A percentile compares a stretch with the other conserved stretches of the same genome.
These are phyloP conservation scores for Exophiala aquamarina DNA, from an alignment of 2,329 filamentous ascomycete genomes.

Conservation along the genomic window DNA sequence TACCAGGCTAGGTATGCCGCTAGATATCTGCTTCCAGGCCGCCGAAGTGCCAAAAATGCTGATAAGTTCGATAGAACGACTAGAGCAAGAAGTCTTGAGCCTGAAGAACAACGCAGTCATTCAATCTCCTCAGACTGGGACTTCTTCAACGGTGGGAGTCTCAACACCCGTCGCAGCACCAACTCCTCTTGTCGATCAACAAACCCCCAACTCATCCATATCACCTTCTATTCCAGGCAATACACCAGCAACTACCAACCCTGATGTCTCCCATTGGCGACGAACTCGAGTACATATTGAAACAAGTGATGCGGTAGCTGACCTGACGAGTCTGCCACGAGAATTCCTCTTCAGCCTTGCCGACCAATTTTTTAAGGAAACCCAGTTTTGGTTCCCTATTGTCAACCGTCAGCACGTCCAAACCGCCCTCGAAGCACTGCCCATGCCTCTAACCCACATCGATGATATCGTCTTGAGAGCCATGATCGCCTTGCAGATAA, in stretches of 20 bases:
- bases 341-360: conserved; percentile 29
- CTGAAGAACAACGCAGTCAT: neutral
- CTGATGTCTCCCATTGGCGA: too few species aligned
- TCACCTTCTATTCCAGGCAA: neutral
- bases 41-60: neutral
- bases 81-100: conserved; percentile 2
- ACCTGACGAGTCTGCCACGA: conserved; percentile 23
- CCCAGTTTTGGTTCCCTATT: conserved; percentile 40
- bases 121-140: too few species aligned
- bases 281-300: conserved; percentile 3
- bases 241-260: too few species aligned
- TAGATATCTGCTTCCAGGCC: neutral
- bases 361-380: conserved; percentile 37
- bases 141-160: neutral
- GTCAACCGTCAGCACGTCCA: conserved; percentile 27
- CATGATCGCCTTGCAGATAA: conserved; percentile 25
- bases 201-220: too few species aligned
- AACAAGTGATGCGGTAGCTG: conserved; percentile 23
- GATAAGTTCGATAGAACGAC: conserved; percentile 1
- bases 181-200: neutral
- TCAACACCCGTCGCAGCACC: conserved; percentile 18
- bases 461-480: conserved; percentile 27
- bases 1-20: neutral
- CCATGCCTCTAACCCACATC: conserved; percentile 21
- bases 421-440: conserved; percentile 16